These are phyloP conservation scores for Tympanopsis confertula DNA, from an alignment of 2,329 filamentous ascomycete genomes.

Conservation along the genomic window DNA sequence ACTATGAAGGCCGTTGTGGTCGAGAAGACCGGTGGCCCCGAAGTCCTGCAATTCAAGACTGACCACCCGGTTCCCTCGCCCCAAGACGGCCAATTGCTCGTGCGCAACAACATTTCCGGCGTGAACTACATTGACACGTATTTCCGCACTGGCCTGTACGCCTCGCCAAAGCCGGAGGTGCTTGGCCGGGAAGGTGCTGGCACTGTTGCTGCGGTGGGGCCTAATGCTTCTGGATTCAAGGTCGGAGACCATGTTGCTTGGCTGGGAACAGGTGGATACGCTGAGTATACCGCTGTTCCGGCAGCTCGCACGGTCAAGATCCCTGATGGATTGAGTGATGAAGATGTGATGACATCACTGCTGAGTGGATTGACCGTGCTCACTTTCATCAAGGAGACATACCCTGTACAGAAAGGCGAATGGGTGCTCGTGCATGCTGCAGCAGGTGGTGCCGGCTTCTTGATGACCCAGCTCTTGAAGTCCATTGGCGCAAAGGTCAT, in stretches of 20 bases:
- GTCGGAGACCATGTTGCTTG: slow-evolving; percentile 64
- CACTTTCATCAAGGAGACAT: slow-evolving; percentile 65
- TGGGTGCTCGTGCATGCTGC: slow-evolving; percentile 79
- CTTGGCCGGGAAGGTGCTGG: slow-evolving; percentile 74
- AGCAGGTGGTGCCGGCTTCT: slow-evolving; percentile 68
- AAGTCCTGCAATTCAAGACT: slow-evolving; percentile 60
- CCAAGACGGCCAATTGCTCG: slow-evolving; percentile 60
- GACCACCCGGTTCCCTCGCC: slow-evolving; percentile 60
- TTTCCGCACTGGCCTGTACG: slow-evolving; percentile 77
- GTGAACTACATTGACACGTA: slow-evolving; percentile 91
- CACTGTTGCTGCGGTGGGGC: slow-evolving; percentile 49
- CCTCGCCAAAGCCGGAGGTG: slow-evolving; percentile 57
- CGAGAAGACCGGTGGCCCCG: slow-evolving; percentile 59
- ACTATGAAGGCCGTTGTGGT: slow-evolving; percentile 67
- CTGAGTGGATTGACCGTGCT: slow-evolving; percentile 76
- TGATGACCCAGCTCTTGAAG: slow-evolving; percentile 65
- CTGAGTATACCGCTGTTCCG: slow-evolving; percentile 41
- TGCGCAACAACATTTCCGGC: slow-evolving; percentile 70
- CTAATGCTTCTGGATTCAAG: slow-evolving; percentile 39
- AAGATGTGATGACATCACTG: slow-evolving; percentile 56
- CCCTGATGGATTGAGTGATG: slow-evolving; percentile 46
- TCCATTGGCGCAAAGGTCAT: slow-evolving; percentile 67
- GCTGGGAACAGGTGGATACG: slow-evolving; percentile 41
- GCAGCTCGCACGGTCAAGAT: slow-evolving; percentile 46
- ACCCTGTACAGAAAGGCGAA: slow-evolving; percentile 61